These are phyloP conservation scores for Cordyceps cateniannulata DNA, from an alignment of 2,329 filamentous ascomycete genomes.

Conservation along the genomic window DNA sequence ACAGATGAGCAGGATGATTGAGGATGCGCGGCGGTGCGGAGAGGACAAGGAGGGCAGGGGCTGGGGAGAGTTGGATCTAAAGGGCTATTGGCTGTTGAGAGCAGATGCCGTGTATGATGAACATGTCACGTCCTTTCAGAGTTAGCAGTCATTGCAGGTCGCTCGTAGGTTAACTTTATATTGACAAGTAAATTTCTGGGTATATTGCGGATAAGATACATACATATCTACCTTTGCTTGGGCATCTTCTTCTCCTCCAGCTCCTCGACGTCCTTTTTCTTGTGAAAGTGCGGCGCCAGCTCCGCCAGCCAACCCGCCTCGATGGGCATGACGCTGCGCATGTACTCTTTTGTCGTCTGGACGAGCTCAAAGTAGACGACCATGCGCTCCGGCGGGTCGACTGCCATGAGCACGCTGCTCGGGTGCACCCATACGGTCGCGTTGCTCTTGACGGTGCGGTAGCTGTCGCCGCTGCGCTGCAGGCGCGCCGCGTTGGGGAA, in stretches of 20 bases:
- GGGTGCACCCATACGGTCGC: slow-evolving; percentile 90
- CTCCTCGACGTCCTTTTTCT: slow-evolving; percentile 80
- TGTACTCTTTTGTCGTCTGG: slow-evolving; percentile 84
- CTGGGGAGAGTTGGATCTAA: background rate
- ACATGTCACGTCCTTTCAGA: background rate
- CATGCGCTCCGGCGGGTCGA: slow-evolving; percentile 71
- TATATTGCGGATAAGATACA: too few species aligned
- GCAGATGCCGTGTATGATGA: background rate
- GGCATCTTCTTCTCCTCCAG: slow-evolving; percentile 66
- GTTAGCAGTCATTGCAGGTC: background rate
- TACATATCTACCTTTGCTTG: slow-evolving; percentile 22
- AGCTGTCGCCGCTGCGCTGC: slow-evolving; percentile 76
- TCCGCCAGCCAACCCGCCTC: slow-evolving; percentile 81
- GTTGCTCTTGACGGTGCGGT: slow-evolving; percentile 86
- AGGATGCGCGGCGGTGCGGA: background rate
- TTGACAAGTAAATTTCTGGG: background rate
- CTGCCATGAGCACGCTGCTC: slow-evolving; percentile 70
- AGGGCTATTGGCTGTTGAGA: background rate
- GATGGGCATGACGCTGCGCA: slow-evolving; percentile 80
- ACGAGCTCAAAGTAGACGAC: slow-evolving; percentile 83
- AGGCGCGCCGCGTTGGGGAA: slow-evolving; percentile 87
- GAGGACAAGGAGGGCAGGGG: background rate
- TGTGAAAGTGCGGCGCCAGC: slow-evolving; percentile 90
- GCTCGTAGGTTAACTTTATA: background rate
- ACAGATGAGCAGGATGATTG: background rate